Conservation (phyloP, 139 green algal species). For the Chlamydomonas urium region DNA sequence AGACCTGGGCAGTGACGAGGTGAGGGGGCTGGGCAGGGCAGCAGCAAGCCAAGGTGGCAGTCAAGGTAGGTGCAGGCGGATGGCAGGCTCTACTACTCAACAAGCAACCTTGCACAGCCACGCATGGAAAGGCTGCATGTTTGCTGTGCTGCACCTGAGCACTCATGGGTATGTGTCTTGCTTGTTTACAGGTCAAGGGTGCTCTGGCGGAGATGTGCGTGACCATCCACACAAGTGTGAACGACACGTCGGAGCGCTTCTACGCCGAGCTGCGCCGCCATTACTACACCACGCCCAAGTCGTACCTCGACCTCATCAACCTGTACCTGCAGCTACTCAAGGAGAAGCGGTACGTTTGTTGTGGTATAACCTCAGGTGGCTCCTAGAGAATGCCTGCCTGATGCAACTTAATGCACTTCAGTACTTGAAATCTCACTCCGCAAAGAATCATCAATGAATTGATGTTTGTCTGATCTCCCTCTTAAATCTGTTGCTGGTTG, state of each 20-base stretch:
- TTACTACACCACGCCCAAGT: slow-evolving; percentile 86
- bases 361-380: neutral
- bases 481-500: neutral
- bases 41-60: too few relatives aligned
- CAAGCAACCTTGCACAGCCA: too few relatives aligned
- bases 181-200: slow-evolving; percentile 25
- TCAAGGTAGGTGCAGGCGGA: neutral
- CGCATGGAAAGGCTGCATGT: too few relatives aligned
- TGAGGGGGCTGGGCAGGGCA: slow-evolving; percentile 17
- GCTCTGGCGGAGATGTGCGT: slow-evolving; percentile 56
- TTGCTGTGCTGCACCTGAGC: too few relatives aligned
- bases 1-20: slow-evolving; percentile 50
- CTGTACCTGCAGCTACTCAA: slow-evolving; percentile 69
- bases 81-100: neutral
- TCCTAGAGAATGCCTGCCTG: neutral
- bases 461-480: too few relatives aligned
- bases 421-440: too few relatives aligned
- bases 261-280: slow-evolving; percentile 57
- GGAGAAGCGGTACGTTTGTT: slow-evolving; percentile 45
- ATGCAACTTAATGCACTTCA: too few relatives aligned
- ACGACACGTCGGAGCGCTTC: slow-evolving; percentile 47
- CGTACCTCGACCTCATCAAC: slow-evolving; percentile 84
- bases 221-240: slow-evolving; percentile 66
- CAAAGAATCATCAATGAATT: too few relatives aligned
- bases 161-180: too few relatives aligned